These are phyloP conservation scores for Amanita brunnescens DNA, from an alignment of 768 basidiomycete species.

Conservation along the genomic window DNA sequence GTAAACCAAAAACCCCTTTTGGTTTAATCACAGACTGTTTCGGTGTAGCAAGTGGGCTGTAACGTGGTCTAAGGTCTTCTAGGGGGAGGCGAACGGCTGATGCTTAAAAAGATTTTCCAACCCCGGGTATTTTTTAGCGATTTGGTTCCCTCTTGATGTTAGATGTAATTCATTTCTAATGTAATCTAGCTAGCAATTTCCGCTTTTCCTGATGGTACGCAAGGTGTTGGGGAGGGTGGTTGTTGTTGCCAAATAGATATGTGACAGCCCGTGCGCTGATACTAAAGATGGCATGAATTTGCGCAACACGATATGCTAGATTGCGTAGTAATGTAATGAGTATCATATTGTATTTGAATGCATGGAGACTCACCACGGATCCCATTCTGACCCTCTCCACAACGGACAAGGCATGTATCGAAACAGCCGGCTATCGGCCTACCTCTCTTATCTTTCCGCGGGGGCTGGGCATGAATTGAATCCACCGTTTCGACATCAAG, in stretches of 20 bases:
- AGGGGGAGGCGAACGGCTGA: neutral
- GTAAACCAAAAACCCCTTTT: too few species aligned
- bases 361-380: neutral
- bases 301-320: constrained; percentile 10
- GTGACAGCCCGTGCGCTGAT: constrained; percentile 3
- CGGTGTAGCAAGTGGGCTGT: too few species aligned
- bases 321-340: constrained; percentile 2
- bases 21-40: too few species aligned
- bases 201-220: too few species aligned
- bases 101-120: neutral
- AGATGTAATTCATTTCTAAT: too few species aligned
- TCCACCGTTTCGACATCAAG: neutral
- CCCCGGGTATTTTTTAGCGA: neutral
- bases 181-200: too few species aligned
- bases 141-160: neutral
- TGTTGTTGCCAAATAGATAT: too few species aligned
- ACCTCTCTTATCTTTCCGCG: neutral
- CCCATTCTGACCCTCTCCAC: neutral
- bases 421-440: neutral
- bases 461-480: neutral
- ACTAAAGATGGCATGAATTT: constrained; percentile 8
- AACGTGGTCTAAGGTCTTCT: too few species aligned
- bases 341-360: too few species aligned
- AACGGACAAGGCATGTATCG: neutral
- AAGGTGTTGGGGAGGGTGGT: too few species aligned